phyloP scores from a whole-genome alignment of 2,329 filamentous ascomycete genomes.

The Colletotrichum sp. region DNA sequence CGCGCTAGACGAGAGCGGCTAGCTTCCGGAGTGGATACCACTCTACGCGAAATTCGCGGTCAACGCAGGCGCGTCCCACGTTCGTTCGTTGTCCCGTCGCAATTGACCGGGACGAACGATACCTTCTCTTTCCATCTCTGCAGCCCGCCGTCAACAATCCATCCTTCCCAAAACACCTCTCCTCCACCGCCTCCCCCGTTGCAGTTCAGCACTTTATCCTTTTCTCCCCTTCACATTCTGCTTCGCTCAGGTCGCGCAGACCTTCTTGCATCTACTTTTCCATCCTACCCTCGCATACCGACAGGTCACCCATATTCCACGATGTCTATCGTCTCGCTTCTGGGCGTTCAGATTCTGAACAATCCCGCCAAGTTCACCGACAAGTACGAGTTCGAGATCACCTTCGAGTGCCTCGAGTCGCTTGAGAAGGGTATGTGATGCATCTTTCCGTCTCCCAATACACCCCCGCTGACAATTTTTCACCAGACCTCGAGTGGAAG shows the following conservation, averaged over 20 bases:
- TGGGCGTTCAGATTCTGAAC: slow-evolving; percentile 95
- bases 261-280: neutral
- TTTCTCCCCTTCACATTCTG: neutral
- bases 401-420: slow-evolving; percentile 95
- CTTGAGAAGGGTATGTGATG: slow-evolving; percentile 79
- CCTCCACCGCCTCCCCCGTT: neutral
- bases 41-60: slow-evolving; percentile 25
- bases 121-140: slow-evolving; percentile 14
- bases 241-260: neutral
- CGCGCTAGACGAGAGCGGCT: neutral
- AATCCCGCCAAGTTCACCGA: slow-evolving; percentile 95
- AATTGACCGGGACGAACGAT: neutral
- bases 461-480: neutral
- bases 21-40: neutral
- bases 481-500: slow-evolving; percentile 95
- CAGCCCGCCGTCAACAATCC: neutral
- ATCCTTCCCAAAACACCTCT: neutral
- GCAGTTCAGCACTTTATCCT: neutral
- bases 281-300: neutral
- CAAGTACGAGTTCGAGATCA: slow-evolving; percentile 97
- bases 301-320: slow-evolving; percentile 19
- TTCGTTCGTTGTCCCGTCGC: slow-evolving; percentile 19
- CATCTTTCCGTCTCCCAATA: neutral
- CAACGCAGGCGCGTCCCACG: slow-evolving; percentile 20
- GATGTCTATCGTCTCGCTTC: slow-evolving; percentile 96